Evolutionary conservation across 345 rosid genomes (phyloP).

Genomic region (Orychophragmus violaceus): DNA sequence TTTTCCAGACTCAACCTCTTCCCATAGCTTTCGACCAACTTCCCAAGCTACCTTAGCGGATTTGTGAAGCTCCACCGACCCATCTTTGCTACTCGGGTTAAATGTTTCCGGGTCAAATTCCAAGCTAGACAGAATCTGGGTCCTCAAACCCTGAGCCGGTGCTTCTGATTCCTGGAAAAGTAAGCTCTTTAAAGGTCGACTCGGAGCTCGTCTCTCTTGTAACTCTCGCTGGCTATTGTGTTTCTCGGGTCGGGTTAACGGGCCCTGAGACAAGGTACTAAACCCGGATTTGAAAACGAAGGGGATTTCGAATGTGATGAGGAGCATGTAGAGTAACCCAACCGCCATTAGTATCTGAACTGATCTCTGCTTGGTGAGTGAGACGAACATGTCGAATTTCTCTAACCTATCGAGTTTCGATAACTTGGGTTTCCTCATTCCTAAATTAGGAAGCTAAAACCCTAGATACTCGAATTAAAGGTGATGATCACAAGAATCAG

Average conservation of each 20-base stretch:
- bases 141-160: constrained; percentile 12
- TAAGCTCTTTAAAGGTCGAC: constrained; percentile 44
- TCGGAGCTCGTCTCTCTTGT: constrained; percentile 42
- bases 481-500: neutral
- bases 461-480: too few relatives aligned
- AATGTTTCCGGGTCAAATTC: constrained; percentile 37
- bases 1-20: constrained; percentile 40
- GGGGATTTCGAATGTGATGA: constrained; percentile 61
- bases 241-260: constrained; percentile 30
- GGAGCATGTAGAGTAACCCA: constrained; percentile 41
- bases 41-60: constrained; percentile 56
- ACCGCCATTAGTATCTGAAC: constrained; percentile 48
- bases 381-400: constrained; percentile 29
- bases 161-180: constrained; percentile 33
- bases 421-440: constrained; percentile 28
- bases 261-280: constrained; percentile 38
- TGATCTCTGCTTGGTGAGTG: constrained; percentile 45
- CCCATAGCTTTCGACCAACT: constrained; percentile 54
- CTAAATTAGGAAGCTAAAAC: neutral
- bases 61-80: constrained; percentile 48
- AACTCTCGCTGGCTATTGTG: constrained; percentile 40
- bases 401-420: constrained; percentile 9
- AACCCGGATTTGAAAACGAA: constrained; percentile 38
- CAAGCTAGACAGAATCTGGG: constrained; percentile 36
- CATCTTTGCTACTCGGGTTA: constrained; percentile 28